Conservation (phyloP, 371 early-diverging fungal species). For the Batrachochytrium dendrobatidis region DNA sequence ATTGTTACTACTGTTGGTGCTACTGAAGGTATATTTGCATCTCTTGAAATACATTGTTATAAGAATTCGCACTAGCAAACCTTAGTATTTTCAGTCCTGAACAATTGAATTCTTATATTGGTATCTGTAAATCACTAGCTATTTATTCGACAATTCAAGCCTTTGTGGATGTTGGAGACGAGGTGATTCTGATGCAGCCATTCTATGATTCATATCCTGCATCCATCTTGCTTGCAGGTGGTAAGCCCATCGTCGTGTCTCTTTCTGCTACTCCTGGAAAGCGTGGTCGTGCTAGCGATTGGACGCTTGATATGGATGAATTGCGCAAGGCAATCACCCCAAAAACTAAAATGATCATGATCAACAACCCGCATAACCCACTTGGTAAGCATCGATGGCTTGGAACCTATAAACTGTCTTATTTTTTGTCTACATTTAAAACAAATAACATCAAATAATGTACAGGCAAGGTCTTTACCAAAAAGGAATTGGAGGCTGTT, state of each 20-base stretch:
- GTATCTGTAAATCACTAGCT: too few relatives aligned
- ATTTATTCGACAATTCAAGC: conserved; percentile 74
- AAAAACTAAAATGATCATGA: conserved; percentile 75
- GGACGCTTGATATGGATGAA: conserved; percentile 80
- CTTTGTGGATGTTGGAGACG: conserved; percentile 70
- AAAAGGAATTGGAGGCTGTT: conserved; percentile 64
- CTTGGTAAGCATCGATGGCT: conserved; percentile 51
- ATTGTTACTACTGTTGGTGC: conserved; percentile 89
- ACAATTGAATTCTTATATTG: too few relatives aligned
- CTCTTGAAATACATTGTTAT: too few relatives aligned
- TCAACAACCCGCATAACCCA: conserved; percentile 96
- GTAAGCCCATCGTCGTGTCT: conserved; percentile 76
- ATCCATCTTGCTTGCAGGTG: conserved; percentile 77
- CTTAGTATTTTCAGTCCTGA: too few relatives aligned
- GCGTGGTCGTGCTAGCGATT: conserved; percentile 47
- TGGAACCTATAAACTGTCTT: conserved; percentile 42
- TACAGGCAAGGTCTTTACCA: conserved; percentile 64
- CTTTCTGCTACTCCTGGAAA: conserved; percentile 47
- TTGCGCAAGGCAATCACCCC: conserved; percentile 68
- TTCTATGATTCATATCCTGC: conserved; percentile 87
- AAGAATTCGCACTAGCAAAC: conserved; percentile 2
- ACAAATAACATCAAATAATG: too few relatives aligned
- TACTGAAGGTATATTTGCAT: conserved; percentile 75
- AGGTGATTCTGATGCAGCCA: conserved; percentile 80
- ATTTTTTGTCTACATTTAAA: too few relatives aligned